A percentile compares a stretch with the other conserved stretches of the same genome.
Evolutionary conservation across 441 rosid genomes (phyloP).

Genomic region (Populus hybrid): DNA sequence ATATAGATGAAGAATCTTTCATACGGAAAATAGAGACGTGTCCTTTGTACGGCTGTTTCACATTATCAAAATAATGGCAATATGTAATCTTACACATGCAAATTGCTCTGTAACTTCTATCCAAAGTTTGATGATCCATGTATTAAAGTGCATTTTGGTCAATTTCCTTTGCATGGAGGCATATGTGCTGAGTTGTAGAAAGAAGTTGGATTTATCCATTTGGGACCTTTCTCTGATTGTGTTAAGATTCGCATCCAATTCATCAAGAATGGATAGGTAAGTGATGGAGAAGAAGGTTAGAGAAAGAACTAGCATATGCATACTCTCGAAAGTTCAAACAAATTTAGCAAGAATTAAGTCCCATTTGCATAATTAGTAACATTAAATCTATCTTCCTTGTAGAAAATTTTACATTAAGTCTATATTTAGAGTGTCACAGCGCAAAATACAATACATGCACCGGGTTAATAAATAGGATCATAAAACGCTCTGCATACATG

Average conservation of each 20-base stretch:
- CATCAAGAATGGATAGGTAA: not conserved
- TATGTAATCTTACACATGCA: not conserved
- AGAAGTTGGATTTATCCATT: slow-evolving; percentile 39
- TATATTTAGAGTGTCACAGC: too few species aligned
- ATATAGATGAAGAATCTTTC: slow-evolving; percentile 25
- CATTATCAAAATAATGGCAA: not conserved
- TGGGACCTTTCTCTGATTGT: slow-evolving; percentile 31
- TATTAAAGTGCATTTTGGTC: not conserved
- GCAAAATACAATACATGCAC: too few species aligned
- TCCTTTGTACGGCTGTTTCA: slow-evolving; percentile 23
- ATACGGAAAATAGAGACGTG: slow-evolving; percentile 23
- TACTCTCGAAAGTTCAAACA: not conserved
- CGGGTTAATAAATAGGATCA: too few species aligned
- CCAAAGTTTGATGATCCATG: not conserved
- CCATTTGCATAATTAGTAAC: too few species aligned
- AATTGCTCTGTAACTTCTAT: not conserved
- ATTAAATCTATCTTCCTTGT: too few species aligned
- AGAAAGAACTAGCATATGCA: not conserved
- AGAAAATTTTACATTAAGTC: too few species aligned
- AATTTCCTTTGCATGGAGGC: slow-evolving; percentile 16
- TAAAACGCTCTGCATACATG: too few species aligned
- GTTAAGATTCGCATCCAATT: slow-evolving; percentile 29
- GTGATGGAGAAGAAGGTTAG: not conserved
- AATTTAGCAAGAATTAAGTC: too few species aligned
- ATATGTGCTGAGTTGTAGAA: slow-evolving; percentile 38